phyloP scores from a whole-genome alignment of 2,329 filamentous ascomycete species.

The Epichloe festucae region DNA sequence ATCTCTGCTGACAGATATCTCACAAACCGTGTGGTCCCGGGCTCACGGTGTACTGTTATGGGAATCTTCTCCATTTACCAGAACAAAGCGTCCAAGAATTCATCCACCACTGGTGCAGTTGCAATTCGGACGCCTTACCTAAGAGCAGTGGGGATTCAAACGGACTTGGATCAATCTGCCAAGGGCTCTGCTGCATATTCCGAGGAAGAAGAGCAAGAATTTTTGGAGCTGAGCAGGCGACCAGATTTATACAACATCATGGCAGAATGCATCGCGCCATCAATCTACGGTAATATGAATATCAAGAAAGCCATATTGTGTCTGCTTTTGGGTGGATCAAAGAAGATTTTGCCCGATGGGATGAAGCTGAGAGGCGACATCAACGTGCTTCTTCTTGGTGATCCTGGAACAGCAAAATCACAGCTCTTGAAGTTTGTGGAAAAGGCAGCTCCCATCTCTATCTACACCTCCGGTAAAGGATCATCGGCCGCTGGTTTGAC shows the following conservation, averaged over 20 bases:
- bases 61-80: slow-evolving; percentile 98
- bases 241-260: slow-evolving; percentile 89
- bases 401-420: slow-evolving; percentile 95
- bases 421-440: slow-evolving; percentile 96
- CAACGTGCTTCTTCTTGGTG: slow-evolving; percentile 90
- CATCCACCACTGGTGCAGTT: slow-evolving; percentile 62
- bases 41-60: slow-evolving; percentile 87
- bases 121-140: slow-evolving; percentile 94
- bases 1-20: slow-evolving; percentile 94
- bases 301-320: slow-evolving; percentile 98
- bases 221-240: slow-evolving; percentile 75
- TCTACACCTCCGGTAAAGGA: slow-evolving; percentile 97
- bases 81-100: slow-evolving; percentile 72
- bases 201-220: slow-evolving; percentile 96
- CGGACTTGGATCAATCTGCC: slow-evolving; percentile 76
- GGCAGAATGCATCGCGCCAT: slow-evolving; percentile 85
- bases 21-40: slow-evolving; percentile 89
- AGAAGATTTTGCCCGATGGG: slow-evolving; percentile 93
- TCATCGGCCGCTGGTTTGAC: slow-evolving; percentile 96
- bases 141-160: slow-evolving; percentile 81
- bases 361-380: slow-evolving; percentile 98
- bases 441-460: slow-evolving; percentile 89
- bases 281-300: slow-evolving; percentile 89
- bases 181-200: slow-evolving; percentile 77
- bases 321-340: slow-evolving; percentile 83